phyloP scores from a whole-genome alignment of 257 asterid genomes.

The Osmanthus fragrans region DNA sequence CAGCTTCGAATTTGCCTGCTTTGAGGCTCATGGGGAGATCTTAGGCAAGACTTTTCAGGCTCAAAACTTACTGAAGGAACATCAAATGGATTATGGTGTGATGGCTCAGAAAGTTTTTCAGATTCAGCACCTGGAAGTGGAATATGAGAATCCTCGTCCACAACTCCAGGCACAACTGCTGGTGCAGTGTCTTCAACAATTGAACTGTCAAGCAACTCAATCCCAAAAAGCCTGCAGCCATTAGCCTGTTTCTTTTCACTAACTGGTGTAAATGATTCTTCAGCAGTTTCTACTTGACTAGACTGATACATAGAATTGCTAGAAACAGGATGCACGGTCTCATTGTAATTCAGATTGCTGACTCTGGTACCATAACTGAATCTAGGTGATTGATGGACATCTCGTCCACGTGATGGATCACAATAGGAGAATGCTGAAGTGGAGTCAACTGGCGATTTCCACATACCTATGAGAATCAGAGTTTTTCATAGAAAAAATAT shows the following conservation, averaged over 20 bases:
- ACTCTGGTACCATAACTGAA: conserved; percentile 46
- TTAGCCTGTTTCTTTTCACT: conserved; percentile 68
- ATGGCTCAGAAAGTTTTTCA: conserved; percentile 67
- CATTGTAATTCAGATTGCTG: conserved; percentile 37
- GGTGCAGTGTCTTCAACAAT: conserved; percentile 48
- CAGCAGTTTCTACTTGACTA: conserved; percentile 41
- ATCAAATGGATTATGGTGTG: conserved; percentile 53
- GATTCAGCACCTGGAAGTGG: conserved; percentile 54
- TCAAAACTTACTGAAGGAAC: conserved; percentile 68
- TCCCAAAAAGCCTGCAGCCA: conserved; percentile 81
- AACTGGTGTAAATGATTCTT: conserved; percentile 53
- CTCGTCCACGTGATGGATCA: conserved; percentile 54
- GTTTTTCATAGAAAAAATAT: neutral
- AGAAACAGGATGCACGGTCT: conserved; percentile 39
- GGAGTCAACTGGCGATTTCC: conserved; percentile 68
- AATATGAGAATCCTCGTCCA: conserved; percentile 49
- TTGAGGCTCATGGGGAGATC: conserved; percentile 68
- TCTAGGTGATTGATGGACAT: conserved; percentile 56
- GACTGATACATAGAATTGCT: conserved; percentile 43
- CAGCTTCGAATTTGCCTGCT: conserved; percentile 76
- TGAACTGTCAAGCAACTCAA: conserved; percentile 69
- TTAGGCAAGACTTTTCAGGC: conserved; percentile 69
- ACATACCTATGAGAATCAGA: conserved; percentile 50
- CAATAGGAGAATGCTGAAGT: conserved; percentile 47
- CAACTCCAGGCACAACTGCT: conserved; percentile 40